Evolutionary conservation across 2,329 filamentous ascomycete species (phyloP).

Genomic region (Pseudopyricularia cyperi): DNA sequence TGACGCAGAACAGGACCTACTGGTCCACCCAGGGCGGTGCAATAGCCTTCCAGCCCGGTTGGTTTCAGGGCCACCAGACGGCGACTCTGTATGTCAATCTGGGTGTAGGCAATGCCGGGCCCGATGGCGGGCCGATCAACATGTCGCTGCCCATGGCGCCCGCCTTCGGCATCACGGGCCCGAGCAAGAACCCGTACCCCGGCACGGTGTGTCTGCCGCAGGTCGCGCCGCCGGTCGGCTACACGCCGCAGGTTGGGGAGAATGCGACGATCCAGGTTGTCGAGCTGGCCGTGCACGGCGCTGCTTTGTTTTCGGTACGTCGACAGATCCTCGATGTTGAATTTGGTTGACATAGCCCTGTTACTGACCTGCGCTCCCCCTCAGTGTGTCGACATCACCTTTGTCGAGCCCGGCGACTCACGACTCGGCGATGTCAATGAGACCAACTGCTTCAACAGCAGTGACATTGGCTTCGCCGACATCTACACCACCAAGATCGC

Average conservation of each 20-base stretch:
- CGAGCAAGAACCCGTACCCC: constrained; percentile 70
- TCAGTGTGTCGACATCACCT: constrained; percentile 96
- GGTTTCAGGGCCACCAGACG: constrained; percentile 79
- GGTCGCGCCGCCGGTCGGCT: constrained; percentile 65
- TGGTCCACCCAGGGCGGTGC: constrained; percentile 85
- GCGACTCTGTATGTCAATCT: constrained; percentile 87
- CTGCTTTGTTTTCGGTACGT: constrained; percentile 65
- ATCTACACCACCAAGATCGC: constrained; percentile 48
- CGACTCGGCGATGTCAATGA: constrained; percentile 58
- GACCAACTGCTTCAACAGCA: constrained; percentile 82
- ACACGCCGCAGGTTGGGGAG: constrained; percentile 65
- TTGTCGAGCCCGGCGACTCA: constrained; percentile 62
- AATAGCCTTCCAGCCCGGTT: constrained; percentile 83
- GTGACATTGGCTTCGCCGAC: constrained; percentile 60
- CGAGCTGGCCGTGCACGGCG: constrained; percentile 72
- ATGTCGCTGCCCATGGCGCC: constrained; percentile 76
- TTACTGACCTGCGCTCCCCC: no score
- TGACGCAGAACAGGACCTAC: constrained; percentile 72
- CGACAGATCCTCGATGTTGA: no score
- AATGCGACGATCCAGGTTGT: constrained; percentile 84
- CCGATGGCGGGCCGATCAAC: constrained; percentile 57
- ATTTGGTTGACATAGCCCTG: background rate
- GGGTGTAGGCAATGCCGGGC: constrained; percentile 61
- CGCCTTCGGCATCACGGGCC: constrained; percentile 72
- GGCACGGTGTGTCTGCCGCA: constrained; percentile 84